These are phyloP conservation scores for Lathyrus oleraceus DNA, from an alignment of 306 rosid genomes.

Conservation along the genomic window DNA sequence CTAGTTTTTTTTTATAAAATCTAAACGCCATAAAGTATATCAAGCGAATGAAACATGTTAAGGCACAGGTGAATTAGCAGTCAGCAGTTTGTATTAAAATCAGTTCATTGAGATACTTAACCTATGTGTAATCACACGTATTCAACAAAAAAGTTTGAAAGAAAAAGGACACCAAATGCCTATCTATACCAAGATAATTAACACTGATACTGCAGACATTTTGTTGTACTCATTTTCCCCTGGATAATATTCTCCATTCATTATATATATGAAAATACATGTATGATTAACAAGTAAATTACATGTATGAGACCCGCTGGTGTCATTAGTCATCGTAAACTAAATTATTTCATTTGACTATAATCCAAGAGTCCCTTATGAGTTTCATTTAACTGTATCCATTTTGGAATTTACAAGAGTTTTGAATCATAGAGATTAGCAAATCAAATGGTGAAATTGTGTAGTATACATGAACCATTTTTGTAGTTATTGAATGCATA, in stretches of 20 bases:
- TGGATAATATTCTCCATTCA: not conserved
- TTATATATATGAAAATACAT: not conserved
- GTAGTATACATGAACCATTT: conserved; percentile 12
- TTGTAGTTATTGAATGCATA: conserved; percentile 23
- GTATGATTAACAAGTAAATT: not conserved
- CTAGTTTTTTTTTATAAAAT: not conserved
- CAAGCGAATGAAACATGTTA: not conserved
- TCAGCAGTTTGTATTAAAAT: not conserved
- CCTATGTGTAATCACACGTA: not conserved
- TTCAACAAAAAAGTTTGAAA: not conserved
- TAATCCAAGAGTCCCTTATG: not conserved
- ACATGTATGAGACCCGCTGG: not conserved
- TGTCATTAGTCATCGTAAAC: not conserved
- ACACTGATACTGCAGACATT: not conserved
- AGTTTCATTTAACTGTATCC: not conserved
- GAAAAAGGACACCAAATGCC: not conserved
- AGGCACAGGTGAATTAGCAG: not conserved
- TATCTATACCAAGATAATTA: not conserved
- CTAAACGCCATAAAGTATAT: not conserved
- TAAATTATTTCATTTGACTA: not conserved
- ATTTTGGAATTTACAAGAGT: conserved; percentile 6
- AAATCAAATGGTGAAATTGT: conserved; percentile 7
- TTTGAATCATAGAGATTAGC: conserved; percentile 20
- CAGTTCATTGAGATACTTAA: not conserved
- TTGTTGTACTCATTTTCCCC: not conserved